Evolutionary conservation across 1,139 yeast genomes (phyloP).

Genomic region (Sugiyamaella sp.): DNA sequence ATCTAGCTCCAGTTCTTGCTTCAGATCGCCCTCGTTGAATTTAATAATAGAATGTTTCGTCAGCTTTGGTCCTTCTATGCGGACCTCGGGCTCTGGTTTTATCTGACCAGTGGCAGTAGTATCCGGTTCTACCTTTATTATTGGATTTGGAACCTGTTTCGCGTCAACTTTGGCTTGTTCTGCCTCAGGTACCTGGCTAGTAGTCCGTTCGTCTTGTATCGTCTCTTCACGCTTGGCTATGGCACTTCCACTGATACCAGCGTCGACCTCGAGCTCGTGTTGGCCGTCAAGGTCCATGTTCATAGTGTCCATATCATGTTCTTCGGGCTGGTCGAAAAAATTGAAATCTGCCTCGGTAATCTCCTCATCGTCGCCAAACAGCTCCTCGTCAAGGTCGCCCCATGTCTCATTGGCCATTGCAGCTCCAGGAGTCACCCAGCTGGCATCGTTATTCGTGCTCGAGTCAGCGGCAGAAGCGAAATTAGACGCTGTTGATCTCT

Average conservation of each 20-base stretch:
- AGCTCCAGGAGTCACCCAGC: conserved; percentile 36
- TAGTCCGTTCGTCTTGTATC: too few relatives aligned
- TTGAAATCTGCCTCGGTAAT: conserved; percentile 48
- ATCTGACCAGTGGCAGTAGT: not conserved
- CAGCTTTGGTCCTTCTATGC: not conserved
- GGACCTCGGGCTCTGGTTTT: not conserved
- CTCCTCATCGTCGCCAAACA: conserved; percentile 48
- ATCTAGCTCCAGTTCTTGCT: not conserved
- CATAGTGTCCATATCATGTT: not conserved
- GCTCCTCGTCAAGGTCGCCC: conserved; percentile 48
- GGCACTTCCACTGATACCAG: too few relatives aligned
- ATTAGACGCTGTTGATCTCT: conserved; percentile 8
- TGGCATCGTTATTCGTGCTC: conserved; percentile 32
- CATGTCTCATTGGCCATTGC: conserved; percentile 37
- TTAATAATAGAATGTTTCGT: conserved; percentile 17
- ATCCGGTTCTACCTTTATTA: not conserved
- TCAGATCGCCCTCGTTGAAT: conserved; percentile 2
- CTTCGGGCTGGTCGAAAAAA: conserved; percentile 45
- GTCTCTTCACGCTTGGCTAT: too few relatives aligned
- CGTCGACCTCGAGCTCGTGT: too few relatives aligned
- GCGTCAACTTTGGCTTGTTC: too few relatives aligned
- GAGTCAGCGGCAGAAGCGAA: conserved; percentile 33
- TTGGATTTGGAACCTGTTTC: too few relatives aligned
- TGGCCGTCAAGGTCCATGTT: conserved; percentile 17
- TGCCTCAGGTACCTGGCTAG: too few relatives aligned